Conservation (phyloP, 73 alveolate species). For the Symbiodinium pilosum region DNA sequence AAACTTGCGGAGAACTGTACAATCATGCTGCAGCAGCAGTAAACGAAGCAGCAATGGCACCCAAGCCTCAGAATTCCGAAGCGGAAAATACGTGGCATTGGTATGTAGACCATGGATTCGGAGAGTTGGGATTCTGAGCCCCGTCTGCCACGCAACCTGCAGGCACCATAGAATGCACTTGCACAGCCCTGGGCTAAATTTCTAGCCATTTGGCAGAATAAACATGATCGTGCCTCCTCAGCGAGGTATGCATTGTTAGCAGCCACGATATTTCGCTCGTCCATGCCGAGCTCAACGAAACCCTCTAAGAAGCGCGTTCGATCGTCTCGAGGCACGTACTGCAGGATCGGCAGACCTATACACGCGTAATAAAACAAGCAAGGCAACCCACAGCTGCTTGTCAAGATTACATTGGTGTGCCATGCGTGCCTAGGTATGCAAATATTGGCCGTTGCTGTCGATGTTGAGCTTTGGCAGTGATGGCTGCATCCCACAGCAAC, state of each 20-base stretch:
- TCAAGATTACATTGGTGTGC: not conserved
- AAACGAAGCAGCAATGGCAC: not conserved
- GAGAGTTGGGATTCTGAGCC: constrained; percentile 60
- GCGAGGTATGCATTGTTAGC: constrained; percentile 94
- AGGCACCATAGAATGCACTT: not conserved
- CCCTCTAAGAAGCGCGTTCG: constrained; percentile 13
- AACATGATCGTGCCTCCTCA: constrained; percentile 19
- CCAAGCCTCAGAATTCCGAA: constrained; percentile 30
- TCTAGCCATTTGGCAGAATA: not conserved
- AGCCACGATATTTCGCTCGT: constrained; percentile 59
- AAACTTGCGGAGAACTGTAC: too few species aligned
- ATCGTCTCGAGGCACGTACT: constrained; percentile 32
- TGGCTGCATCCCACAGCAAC: constrained; percentile 86
- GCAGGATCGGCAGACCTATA: constrained; percentile 74
- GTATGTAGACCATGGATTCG: constrained; percentile 92
- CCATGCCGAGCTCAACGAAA: constrained; percentile 47
- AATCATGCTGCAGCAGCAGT: too few species aligned
- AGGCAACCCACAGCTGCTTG: not conserved
- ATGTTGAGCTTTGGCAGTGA: not conserved
- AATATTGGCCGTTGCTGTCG: constrained; percentile 12
- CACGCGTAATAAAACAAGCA: too few species aligned
- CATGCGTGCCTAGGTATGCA: constrained; percentile 61
- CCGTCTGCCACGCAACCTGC: constrained; percentile 81
- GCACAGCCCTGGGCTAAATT: not conserved
- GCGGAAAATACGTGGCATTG: constrained; percentile 69